phyloP scores from a whole-genome alignment of 768 basidiomycete species.

The Leccinum variicolor region DNA sequence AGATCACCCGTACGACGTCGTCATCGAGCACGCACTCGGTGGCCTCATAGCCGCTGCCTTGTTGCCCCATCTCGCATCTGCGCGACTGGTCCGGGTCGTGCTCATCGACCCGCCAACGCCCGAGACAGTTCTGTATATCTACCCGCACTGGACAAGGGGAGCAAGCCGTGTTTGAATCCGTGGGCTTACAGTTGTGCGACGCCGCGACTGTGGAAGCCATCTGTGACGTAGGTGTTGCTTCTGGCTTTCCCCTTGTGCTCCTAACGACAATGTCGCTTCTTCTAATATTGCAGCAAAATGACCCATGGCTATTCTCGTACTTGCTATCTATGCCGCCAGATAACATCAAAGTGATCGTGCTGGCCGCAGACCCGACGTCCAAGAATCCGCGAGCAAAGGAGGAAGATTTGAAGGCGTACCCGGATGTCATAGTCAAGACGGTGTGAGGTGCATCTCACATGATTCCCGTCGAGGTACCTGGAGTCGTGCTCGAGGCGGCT shows the following conservation, averaged over 20 bases:
- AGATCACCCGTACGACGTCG: conserved; percentile 6
- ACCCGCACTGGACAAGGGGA: background rate
- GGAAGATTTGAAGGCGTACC: conserved; percentile 4
- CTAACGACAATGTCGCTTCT: background rate
- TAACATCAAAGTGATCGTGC: conserved; percentile 8
- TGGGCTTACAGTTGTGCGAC: background rate
- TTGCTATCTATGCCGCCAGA: background rate
- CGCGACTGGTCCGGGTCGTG: conserved; percentile 9
- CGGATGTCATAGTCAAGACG: conserved; percentile 1
- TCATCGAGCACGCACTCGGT: conserved; percentile 24
- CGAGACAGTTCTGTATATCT: background rate
- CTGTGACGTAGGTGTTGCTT: conserved; percentile 8
- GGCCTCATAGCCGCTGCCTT: conserved; percentile 13
- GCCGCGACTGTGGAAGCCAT: conserved; percentile 4
- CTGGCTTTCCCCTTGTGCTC: background rate
- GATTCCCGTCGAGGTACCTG: conserved; percentile 11
- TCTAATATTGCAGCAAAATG: conserved; percentile 15
- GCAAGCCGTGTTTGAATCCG: background rate
- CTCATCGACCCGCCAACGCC: conserved; percentile 17
- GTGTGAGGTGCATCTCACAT: conserved; percentile 13
- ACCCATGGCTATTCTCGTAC: conserved; percentile 18
- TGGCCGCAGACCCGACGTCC: conserved; percentile 11
- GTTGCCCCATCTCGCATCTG: conserved; percentile 11
- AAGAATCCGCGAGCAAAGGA: background rate
- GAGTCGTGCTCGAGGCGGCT: conserved; percentile 8